Percentiles rank a stretch among this genome's conserved stretches.
Conservation (phyloP, 1,139 yeast genomes). For the Lodderomyces oxycetoniae region DNA sequence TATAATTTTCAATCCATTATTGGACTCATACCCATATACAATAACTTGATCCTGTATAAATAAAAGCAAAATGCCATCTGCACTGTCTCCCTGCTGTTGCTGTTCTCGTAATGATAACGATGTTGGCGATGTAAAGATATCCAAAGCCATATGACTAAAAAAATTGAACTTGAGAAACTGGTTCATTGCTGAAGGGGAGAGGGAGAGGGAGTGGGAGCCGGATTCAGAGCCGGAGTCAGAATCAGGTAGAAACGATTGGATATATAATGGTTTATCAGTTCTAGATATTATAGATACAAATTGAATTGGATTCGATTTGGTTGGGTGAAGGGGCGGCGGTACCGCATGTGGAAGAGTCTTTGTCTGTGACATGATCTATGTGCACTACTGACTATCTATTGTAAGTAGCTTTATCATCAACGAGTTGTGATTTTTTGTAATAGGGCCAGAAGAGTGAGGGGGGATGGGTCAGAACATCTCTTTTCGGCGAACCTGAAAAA, state of each 20-base stretch:
- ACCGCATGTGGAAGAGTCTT: too few relatives aligned
- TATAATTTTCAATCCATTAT: constrained; percentile 56
- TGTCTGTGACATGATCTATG: too few relatives aligned
- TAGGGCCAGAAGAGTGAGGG: too few relatives aligned
- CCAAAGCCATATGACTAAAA: constrained; percentile 63
- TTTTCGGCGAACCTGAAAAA: too few relatives aligned
- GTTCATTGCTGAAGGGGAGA: constrained; percentile 24
- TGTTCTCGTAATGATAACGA: constrained; percentile 37
- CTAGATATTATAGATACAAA: constrained; percentile 54
- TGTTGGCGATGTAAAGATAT: constrained; percentile 55
- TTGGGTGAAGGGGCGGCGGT: too few relatives aligned
- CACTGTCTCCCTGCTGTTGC: constrained; percentile 24
- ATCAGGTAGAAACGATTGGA: constrained; percentile 39
- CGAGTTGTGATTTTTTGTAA: too few relatives aligned
- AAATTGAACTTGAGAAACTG: constrained; percentile 56
- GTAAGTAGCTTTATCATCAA: too few relatives aligned
- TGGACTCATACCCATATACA: constrained; percentile 60
- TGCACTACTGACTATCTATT: too few relatives aligned
- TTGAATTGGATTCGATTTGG: constrained; percentile 18
- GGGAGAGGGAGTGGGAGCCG: background rate
- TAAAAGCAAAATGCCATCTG: constrained; percentile 32
- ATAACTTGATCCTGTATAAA: constrained; percentile 59
- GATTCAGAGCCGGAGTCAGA: constrained; percentile 1
- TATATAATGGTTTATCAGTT: constrained; percentile 55
- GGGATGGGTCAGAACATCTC: too few relatives aligned